A percentile compares a stretch with the other conserved stretches of the same genome.
Conservation (phyloP, 192 early-diverging fungal genomes). For the Coemansia sp. region DNA sequence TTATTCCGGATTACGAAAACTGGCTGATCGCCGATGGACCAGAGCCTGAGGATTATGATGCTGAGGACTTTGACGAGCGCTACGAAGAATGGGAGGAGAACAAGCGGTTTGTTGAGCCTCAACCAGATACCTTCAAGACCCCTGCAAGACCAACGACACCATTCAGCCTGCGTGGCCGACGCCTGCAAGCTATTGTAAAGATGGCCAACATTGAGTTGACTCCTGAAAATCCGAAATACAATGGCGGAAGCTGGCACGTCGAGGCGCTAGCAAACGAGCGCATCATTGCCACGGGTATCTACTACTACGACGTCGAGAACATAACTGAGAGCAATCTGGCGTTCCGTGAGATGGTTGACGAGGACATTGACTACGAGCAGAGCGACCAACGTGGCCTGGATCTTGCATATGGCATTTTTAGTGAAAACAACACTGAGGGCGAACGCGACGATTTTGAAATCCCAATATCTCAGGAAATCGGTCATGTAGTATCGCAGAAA, state of each 20-base stretch:
- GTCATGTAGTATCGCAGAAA: slow-evolving; percentile 44
- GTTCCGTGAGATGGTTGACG: slow-evolving; percentile 50
- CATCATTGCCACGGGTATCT: slow-evolving; percentile 71
- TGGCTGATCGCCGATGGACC: slow-evolving; percentile 21
- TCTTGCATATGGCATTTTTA: slow-evolving; percentile 41
- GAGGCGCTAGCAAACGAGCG: slow-evolving; percentile 70
- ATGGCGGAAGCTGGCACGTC: slow-evolving; percentile 64
- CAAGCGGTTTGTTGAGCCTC: slow-evolving; percentile 24
- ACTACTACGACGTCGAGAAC: slow-evolving; percentile 70
- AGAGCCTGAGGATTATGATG: slow-evolving; percentile 18
- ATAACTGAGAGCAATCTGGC: slow-evolving; percentile 58
- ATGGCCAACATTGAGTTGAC: slow-evolving; percentile 66
- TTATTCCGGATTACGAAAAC: slow-evolving; percentile 18
- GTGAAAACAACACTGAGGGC: slow-evolving; percentile 6
- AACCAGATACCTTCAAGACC: slow-evolving; percentile 38
- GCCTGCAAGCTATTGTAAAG: slow-evolving; percentile 67
- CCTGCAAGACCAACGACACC: slow-evolving; percentile 28
- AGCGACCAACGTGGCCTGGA: slow-evolving; percentile 22
- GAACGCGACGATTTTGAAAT: slow-evolving; percentile 5
- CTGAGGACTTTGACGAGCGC: slow-evolving; percentile 19
- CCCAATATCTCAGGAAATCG: slow-evolving; percentile 49
- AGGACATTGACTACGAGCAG: slow-evolving; percentile 26
- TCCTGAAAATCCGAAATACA: slow-evolving; percentile 59
- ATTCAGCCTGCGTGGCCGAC: slow-evolving; percentile 32
- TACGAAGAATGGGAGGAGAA: slow-evolving; percentile 25